Base-by-base conservation (phyloP, 1,284 basidiomycete genomes). In the Irpex sp. region DNA sequence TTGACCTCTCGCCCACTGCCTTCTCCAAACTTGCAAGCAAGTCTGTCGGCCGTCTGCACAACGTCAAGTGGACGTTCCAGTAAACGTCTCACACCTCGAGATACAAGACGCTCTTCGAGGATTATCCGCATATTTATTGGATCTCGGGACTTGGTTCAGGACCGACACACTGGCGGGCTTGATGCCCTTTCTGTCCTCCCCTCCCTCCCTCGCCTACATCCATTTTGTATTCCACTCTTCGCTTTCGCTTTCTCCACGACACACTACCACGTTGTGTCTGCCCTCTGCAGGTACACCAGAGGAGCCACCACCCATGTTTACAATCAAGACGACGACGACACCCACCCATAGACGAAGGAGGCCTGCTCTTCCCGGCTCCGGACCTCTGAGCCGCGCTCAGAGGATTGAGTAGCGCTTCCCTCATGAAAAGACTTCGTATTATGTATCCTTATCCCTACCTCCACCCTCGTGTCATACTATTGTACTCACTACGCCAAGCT, bases 1-100 rank as follows among this genome's bases (percentile, higher is more conserved):
- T 90, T 62, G 87, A 89, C 73, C 78, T 87, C 67, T 85, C 85
- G 17, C 84, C 83, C 2, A 2, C 72, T 7, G 86, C 86, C 4
- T 91, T 91, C 74, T 3, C 68, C 1, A 0, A 61, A 33, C 70
- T 85, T 19, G 78, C 79, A 1, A 19, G 47, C 50, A 15, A 37
- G 37, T 49, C 67, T 37, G 51, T 80, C n/a, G 89, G 89, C 37
- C 84, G 87, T 63, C 72, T 90, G 66, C 56, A 58, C 47, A 72
- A 70, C 57, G 49, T 59, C 36, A 53, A 43, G 50, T 62, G 61
- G 75, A 88, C 54, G 8, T 83, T 80, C 78, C 67, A 75, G 65
- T 78, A 73, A 71, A 31, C 49, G 35, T 17, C 31, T 56, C 17
- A 8, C 19, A 17, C 19, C 17, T 13, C 19, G 49, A 7, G 11